Evolutionary conservation across 495 filamentous ascomycete genomes (phyloP).

Genomic region (Glutinoglossum americanum): DNA sequence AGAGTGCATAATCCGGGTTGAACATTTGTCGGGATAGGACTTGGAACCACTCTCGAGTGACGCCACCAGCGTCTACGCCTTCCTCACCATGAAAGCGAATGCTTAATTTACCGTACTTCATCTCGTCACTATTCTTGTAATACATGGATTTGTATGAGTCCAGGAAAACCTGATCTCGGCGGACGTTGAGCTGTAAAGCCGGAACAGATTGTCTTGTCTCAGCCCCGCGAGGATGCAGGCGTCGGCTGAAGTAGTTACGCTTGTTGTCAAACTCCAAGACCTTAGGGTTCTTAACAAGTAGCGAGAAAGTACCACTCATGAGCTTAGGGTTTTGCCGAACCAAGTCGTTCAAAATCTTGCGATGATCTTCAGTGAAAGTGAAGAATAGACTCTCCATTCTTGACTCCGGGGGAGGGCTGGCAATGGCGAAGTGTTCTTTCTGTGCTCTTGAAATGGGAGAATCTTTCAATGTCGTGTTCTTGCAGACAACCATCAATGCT

Average conservation of each 20-base stretch:
- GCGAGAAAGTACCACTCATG: conserved; percentile 92
- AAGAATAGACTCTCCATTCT: conserved; percentile 87
- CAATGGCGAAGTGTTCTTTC: conserved; percentile 44
- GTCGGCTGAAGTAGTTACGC: conserved; percentile 94
- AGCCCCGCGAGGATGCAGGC: conserved; percentile 54
- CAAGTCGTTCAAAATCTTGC: conserved; percentile 94
- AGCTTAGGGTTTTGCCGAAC: conserved; percentile 91
- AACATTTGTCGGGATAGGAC: conserved; percentile 97
- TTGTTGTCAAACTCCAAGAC: conserved; percentile 99
- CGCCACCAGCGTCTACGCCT: conserved; percentile 92
- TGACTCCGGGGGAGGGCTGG: conserved; percentile 59
- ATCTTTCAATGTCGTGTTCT: conserved; percentile 72
- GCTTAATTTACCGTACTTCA: conserved; percentile 95
- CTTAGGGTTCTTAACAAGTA: conserved; percentile 95
- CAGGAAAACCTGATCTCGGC: conserved; percentile 90
- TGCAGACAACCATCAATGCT: conserved; percentile 96
- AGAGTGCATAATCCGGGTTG: conserved; percentile 91
- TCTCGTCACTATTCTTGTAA: conserved; percentile 84
- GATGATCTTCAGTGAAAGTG: conserved; percentile 93
- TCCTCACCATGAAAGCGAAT: conserved; percentile 96
- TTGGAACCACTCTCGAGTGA: conserved; percentile 98
- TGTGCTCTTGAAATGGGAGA: conserved; percentile 20
- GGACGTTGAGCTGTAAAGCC: conserved; percentile 69
- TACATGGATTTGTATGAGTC: conserved; percentile 93
- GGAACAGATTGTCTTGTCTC: conserved; percentile 45